Conservation (phyloP, 257 asterid genomes). For the Solanum lycopersicoides region DNA sequence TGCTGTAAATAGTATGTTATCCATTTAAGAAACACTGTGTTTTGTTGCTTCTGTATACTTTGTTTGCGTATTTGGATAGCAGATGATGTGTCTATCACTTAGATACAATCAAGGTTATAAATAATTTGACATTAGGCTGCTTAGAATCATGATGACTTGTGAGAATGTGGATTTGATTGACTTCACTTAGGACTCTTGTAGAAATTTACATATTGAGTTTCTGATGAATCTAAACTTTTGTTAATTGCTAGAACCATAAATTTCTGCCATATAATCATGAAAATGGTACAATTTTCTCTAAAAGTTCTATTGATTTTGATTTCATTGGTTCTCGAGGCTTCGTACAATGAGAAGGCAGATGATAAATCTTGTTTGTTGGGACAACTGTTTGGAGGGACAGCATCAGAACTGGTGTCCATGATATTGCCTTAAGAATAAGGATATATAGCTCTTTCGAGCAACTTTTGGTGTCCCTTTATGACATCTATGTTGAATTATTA, state of each 20-base stretch:
- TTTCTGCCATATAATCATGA: not conserved
- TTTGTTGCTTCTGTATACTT: not conserved
- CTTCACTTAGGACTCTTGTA: not conserved
- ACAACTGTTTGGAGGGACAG: not conserved
- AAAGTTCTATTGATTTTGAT: not conserved
- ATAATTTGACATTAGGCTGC: not conserved
- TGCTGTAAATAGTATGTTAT: slow-evolving; percentile 64
- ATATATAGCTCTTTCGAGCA: not conserved
- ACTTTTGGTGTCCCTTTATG: not conserved
- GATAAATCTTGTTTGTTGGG: not conserved
- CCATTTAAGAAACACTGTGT: too few relatives aligned
- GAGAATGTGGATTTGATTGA: not conserved
- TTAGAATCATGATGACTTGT: not conserved
- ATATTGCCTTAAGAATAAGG: not conserved
- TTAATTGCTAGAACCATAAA: not conserved
- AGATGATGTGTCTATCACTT: not conserved
- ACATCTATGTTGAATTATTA: not conserved
- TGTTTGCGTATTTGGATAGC: not conserved
- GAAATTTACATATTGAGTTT: not conserved
- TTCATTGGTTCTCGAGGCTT: not conserved
- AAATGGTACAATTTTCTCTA: not conserved
- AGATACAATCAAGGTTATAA: not conserved
- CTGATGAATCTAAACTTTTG: not conserved
- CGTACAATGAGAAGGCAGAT: not conserved
- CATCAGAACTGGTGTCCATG: not conserved